phyloP scores from a whole-genome alignment of 2,329 filamentous ascomycete genomes.

The Aspergillus ibericus region DNA sequence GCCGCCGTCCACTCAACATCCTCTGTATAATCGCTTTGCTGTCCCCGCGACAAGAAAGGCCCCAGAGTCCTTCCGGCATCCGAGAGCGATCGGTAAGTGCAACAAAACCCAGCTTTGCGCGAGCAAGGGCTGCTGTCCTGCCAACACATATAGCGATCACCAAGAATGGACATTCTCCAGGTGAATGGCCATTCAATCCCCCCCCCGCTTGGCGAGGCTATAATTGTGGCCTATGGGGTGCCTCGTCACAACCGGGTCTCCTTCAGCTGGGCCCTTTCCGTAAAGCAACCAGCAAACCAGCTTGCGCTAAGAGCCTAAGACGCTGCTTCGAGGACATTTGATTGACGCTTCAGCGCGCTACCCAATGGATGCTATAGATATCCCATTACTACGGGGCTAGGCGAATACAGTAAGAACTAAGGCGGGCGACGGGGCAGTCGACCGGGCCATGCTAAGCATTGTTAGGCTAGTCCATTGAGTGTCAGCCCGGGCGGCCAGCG shows the following conservation, averaged over 20 bases:
- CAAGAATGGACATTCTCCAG: background rate
- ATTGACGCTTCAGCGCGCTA: background rate
- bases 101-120: background rate
- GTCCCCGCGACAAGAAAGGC: background rate
- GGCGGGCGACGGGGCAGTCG: background rate
- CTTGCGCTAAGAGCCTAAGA: background rate
- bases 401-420: background rate
- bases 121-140: conserved; percentile 3
- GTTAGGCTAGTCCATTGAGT: background rate
- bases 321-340: background rate
- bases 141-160: conserved; percentile 2
- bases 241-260: background rate
- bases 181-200: background rate
- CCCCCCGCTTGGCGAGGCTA: background rate
- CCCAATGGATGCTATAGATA: background rate
- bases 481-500: background rate
- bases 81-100: background rate
- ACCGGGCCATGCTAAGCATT: conserved; percentile 2
- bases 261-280: background rate
- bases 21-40: background rate
- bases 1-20: background rate
- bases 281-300: background rate
- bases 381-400: background rate
- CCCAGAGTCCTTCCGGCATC: background rate
- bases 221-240: background rate